Percentiles rank a stretch among this genome's conserved stretches.
These are phyloP conservation scores for Termitomyces sp. DNA, from an alignment of 768 basidiomycete species.

Conservation along the genomic window DNA sequence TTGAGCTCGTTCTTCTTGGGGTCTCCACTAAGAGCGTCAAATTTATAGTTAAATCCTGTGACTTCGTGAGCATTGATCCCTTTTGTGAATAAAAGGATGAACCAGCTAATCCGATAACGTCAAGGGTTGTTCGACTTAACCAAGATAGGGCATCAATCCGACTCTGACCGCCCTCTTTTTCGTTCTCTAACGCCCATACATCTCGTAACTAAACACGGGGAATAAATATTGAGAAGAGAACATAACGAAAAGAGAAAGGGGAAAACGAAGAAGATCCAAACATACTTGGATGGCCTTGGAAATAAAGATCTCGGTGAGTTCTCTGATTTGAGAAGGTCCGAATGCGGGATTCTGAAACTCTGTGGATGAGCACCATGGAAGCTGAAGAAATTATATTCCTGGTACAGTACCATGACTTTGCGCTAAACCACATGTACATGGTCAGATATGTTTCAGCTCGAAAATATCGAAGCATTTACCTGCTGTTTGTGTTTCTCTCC, in stretches of 20 bases:
- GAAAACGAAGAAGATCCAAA: neutral
- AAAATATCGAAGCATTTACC: conserved; percentile 15
- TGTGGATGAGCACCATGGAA: conserved; percentile 7
- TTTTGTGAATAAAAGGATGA: conserved; percentile 28
- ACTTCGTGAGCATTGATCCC: neutral
- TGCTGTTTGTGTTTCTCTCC: conserved; percentile 42
- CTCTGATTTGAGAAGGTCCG: conserved; percentile 51
- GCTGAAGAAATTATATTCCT: neutral
- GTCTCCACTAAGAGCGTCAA: conserved; percentile 18
- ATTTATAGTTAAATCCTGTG: conserved; percentile 23
- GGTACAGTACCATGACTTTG: conserved; percentile 33
- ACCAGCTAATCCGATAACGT: conserved; percentile 71
- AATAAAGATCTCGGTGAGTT: conserved; percentile 50
- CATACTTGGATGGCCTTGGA: conserved; percentile 48
- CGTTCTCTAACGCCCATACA: conserved; percentile 32
- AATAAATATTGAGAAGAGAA: conserved; percentile 1
- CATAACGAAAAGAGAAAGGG: neutral
- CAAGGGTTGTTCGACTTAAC: conserved; percentile 64
- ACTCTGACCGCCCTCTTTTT: conserved; percentile 18
- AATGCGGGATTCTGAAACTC: conserved; percentile 57
- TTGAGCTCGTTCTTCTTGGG: conserved; percentile 37
- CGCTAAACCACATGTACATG: conserved; percentile 21
- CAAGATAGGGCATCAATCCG: conserved; percentile 56
- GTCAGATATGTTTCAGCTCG: neutral
- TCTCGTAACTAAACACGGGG: conserved; percentile 40